Percentiles rank a stretch among this genome's conserved stretches.
Conservation (phyloP, 1,139 yeast genomes). For the Yamadazyma taylorii region DNA sequence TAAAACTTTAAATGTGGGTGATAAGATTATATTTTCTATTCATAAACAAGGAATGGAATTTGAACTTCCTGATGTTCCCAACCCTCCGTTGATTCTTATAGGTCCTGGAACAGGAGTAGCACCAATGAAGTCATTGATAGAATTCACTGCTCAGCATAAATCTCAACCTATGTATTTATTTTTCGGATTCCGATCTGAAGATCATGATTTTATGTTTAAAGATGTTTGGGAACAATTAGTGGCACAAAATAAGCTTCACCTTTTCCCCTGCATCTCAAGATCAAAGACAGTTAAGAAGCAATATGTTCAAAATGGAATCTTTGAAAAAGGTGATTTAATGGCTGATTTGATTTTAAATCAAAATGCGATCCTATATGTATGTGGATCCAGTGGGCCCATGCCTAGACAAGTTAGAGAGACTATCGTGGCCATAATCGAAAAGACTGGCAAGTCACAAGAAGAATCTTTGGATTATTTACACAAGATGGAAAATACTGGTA, state of each 20-base stretch:
- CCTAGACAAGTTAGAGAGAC: slow-evolving; percentile 87
- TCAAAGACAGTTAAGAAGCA: slow-evolving; percentile 42
- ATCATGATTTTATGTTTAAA: slow-evolving; percentile 68
- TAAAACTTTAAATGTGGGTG: slow-evolving; percentile 47
- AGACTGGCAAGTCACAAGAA: slow-evolving; percentile 39
- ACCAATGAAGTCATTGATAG: slow-evolving; percentile 73
- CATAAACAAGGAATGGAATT: slow-evolving; percentile 48
- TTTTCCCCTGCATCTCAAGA: slow-evolving; percentile 65
- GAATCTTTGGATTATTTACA: slow-evolving; percentile 53
- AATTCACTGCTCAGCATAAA: slow-evolving; percentile 17
- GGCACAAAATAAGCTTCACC: slow-evolving; percentile 25
- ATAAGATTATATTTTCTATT: slow-evolving; percentile 54
- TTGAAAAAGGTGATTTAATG: slow-evolving; percentile 46
- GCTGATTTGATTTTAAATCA: slow-evolving; percentile 54
- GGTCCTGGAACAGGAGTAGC: slow-evolving; percentile 96
- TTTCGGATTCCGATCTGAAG: slow-evolving; percentile 71
- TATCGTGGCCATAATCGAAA: slow-evolving; percentile 56
- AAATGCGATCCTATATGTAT: slow-evolving; percentile 65
- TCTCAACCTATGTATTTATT: slow-evolving; percentile 49
- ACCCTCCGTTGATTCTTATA: slow-evolving; percentile 64
- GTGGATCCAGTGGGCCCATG: slow-evolving; percentile 96
- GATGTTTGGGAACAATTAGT: slow-evolving; percentile 48
- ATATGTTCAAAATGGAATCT: slow-evolving; percentile 75
- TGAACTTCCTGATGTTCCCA: slow-evolving; percentile 13
- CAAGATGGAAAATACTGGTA: slow-evolving; percentile 61